These are phyloP conservation scores for Tylopilus subfusipes DNA, from an alignment of 768 basidiomycete genomes.

Conservation along the genomic window DNA sequence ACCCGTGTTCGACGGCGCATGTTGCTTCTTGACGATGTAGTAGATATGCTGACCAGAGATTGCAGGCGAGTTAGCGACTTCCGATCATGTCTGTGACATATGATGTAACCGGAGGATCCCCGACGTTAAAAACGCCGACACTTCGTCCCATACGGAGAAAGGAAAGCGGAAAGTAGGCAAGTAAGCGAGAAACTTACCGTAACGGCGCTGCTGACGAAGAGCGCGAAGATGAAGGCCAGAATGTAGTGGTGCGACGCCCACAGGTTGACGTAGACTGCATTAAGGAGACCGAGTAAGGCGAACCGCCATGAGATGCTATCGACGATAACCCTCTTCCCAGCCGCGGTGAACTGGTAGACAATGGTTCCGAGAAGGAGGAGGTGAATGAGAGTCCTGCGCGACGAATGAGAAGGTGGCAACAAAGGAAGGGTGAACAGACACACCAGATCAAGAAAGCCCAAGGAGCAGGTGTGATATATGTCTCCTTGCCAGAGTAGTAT, in stretches of 20 bases:
- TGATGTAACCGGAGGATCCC: slow-evolving; percentile 1
- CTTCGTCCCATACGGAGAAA: slow-evolving; percentile 13
- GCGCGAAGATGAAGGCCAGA: slow-evolving; percentile 79
- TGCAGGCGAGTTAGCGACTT: slow-evolving; percentile 11
- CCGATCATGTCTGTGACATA: slow-evolving; percentile 4
- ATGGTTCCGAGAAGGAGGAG: slow-evolving; percentile 86
- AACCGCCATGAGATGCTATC: slow-evolving; percentile 92
- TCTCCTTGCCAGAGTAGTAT: slow-evolving; percentile 75
- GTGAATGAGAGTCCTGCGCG: slow-evolving; percentile 77
- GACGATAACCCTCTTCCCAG: slow-evolving; percentile 73
- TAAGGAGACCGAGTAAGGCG: slow-evolving; percentile 81
- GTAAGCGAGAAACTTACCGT: slow-evolving; percentile 31
- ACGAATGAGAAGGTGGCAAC: slow-evolving; percentile 12
- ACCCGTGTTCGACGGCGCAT: slow-evolving; percentile 54
- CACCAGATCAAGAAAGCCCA: slow-evolving; percentile 93
- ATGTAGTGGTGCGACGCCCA: slow-evolving; percentile 79
- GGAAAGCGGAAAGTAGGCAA: slow-evolving; percentile 5
- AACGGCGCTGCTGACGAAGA: slow-evolving; percentile 79
- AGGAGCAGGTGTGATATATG: slow-evolving; percentile 91
- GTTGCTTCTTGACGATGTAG: slow-evolving; percentile 88
- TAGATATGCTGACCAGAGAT: slow-evolving; percentile 68
- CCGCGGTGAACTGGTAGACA: slow-evolving; percentile 82
- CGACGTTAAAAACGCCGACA: slow-evolving; percentile 1
- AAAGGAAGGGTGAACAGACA: slow-evolving; percentile 12
- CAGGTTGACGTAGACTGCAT: slow-evolving; percentile 84